Conservation (phyloP, 202 grass and related monocot genomes). For the Carex arenaria region DNA sequence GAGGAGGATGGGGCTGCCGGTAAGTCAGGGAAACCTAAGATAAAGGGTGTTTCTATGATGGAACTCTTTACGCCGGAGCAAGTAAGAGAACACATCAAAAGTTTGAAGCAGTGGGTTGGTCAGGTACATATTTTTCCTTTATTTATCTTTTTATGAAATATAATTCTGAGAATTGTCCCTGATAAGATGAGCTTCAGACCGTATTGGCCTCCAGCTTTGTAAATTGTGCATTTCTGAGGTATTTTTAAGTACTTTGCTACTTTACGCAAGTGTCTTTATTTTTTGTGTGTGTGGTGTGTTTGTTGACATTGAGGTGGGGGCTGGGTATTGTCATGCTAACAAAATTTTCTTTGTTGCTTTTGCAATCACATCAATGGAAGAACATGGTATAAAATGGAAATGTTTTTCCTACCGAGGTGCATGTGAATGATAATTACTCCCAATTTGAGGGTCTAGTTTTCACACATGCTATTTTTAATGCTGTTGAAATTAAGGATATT, state of each 20-base stretch:
- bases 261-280: not conserved
- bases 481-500: constrained; percentile 1
- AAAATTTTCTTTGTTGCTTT: not conserved
- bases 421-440: constrained; percentile 16
- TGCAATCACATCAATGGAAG: not conserved
- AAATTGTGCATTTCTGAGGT: constrained; percentile 4
- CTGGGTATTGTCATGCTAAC: not conserved
- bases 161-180: constrained; percentile 3
- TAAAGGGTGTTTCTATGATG: constrained; percentile 95
- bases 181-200: not conserved
- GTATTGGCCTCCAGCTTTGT: not conserved
- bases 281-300: not conserved
- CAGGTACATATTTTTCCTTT: constrained; percentile 52
- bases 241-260: not conserved
- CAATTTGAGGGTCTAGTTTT: not conserved
- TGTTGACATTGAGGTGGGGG: not conserved
- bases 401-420: not conserved
- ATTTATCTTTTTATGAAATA: constrained; percentile 22
- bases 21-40: constrained; percentile 97
- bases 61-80: constrained; percentile 97
- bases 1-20: constrained; percentile 46
- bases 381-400: constrained; percentile 1
- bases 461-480: not conserved
- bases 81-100: constrained; percentile 72
- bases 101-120: constrained; percentile 90